Evolutionary conservation across 2,329 filamentous ascomycete genomes (phyloP).

Genomic region (Pleoardoris graminearum): DNA sequence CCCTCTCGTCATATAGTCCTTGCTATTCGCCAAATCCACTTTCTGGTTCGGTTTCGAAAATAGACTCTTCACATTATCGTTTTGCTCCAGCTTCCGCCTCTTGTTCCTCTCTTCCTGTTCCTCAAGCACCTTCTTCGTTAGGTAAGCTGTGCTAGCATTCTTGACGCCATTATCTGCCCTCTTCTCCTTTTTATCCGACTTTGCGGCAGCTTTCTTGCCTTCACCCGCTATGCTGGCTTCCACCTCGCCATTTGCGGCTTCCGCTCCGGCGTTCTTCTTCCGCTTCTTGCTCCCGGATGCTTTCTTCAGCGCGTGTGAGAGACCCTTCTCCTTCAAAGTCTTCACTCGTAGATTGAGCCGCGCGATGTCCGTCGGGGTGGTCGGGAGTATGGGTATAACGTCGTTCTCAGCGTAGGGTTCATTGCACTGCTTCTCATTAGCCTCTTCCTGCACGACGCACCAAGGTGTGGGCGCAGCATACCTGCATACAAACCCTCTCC

Average conservation of each 20-base stretch:
- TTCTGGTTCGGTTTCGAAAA: slow-evolving; percentile 48
- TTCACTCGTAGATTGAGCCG: slow-evolving; percentile 68
- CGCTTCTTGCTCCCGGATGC: slow-evolving; percentile 68
- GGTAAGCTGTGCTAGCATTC: slow-evolving; percentile 79
- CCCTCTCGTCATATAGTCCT: slow-evolving; percentile 56
- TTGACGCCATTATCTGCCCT: slow-evolving; percentile 67
- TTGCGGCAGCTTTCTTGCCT: slow-evolving; percentile 24
- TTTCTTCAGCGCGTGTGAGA: slow-evolving; percentile 90
- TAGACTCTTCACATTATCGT: slow-evolving; percentile 54
- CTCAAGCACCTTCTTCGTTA: slow-evolving; percentile 83
- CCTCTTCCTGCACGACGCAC: neutral
- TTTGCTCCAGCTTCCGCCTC: slow-evolving; percentile 67
- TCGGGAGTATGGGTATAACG: slow-evolving; percentile 79
- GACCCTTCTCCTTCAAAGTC: slow-evolving; percentile 68
- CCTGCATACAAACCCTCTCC: slow-evolving; percentile 63
- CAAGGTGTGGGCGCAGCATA: slow-evolving; percentile 32
- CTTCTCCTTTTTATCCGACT: slow-evolving; percentile 20
- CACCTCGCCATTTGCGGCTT: slow-evolving; percentile 13
- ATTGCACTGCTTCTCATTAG: slow-evolving; percentile 64
- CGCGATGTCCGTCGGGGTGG: slow-evolving; percentile 69
- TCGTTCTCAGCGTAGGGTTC: slow-evolving; percentile 73
- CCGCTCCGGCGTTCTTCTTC: slow-evolving; percentile 67
- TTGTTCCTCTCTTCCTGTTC: slow-evolving; percentile 86
- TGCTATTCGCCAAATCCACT: slow-evolving; percentile 45
- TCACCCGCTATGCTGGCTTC: slow-evolving; percentile 10